A percentile compares a stretch with the other conserved stretches of the same genome.
These are phyloP conservation scores for Effrenium voratum DNA, from an alignment of 73 alveolate genomes.

Conservation along the genomic window DNA sequence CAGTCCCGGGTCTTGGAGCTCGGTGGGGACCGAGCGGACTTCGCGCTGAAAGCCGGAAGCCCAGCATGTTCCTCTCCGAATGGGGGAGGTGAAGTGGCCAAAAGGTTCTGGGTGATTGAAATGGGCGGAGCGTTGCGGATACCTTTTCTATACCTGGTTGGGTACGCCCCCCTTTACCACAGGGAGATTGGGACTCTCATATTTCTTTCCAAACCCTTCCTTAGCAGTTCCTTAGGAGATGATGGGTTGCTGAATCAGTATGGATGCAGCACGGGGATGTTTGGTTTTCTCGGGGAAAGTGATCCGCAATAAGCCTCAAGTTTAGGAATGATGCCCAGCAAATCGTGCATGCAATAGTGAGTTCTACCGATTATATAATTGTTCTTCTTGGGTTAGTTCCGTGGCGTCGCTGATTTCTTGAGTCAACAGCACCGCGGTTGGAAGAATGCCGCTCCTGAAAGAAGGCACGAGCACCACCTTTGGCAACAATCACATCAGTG, in stretches of 20 bases:
- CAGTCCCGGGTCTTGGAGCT: slow-evolving; percentile 91
- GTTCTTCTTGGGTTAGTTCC: neutral
- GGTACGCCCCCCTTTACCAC: neutral
- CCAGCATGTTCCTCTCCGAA: neutral
- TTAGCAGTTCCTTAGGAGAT: neutral
- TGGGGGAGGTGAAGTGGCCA: neutral
- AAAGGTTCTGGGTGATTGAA: no score
- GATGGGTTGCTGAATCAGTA: neutral
- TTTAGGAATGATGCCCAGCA: neutral
- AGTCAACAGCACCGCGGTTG: neutral
- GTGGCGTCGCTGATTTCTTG: neutral
- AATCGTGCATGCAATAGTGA: neutral
- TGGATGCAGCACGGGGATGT: neutral
- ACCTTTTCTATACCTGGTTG: neutral
- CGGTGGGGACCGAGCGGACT: slow-evolving; percentile 86
- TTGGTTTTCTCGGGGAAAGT: neutral
- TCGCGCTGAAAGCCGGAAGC: slow-evolving; percentile 46
- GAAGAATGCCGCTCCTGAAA: no score
- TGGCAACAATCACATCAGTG: no score
- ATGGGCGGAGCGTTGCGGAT: no score
- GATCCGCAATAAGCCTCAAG: neutral
- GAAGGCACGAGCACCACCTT: no score
- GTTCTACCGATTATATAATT: neutral
- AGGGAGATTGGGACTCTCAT: neutral
- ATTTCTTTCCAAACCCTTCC: neutral